Base-by-base conservation (phyloP, 805 yeast genomes). In the Barnettozyma sucrosica region DNA sequence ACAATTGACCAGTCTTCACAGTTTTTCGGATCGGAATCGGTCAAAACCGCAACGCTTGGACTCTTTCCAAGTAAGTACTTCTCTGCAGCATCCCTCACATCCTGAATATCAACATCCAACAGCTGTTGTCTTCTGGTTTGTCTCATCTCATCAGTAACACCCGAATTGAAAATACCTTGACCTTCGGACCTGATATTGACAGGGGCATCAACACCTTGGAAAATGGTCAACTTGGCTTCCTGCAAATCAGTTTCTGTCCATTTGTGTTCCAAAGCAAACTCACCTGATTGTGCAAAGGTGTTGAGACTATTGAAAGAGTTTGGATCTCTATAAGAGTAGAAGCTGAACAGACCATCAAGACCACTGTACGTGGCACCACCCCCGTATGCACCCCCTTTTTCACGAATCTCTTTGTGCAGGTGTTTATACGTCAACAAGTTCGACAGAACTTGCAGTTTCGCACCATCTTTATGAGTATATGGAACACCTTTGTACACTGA, bases 361-460 rank as follows among this genome's bases (percentile, higher is more conserved):
- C 92, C 89, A 62, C 83, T 86, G 63, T 83, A 93, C 7, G 77
- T 68, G 5, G 95, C 85, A 4, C 99, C 99, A 6, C 96, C 98
- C 7, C 99, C 99, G 62, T 93, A 93, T 0, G 99, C 99, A 50
- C 99, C 99, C 48, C 96, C 96, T 59, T 92, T 81, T 62, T 93
- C 99, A 55, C 99, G 78, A 34, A 93, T 81, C 53, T 89, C 96
- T 11, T 88, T 78, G 65, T 93, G 99, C 43, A 93, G 69, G 55
- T 86, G 79, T 59, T 85, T 87, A 66, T 84, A 90, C 0, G 96
- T 83, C 55, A 89, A 65, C 49, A 93, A 64, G 55, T 85, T 90
- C 1, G 97, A 76, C 41, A 93, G 71, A 0, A 93, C 79, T 65
- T 88, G 96, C 39, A 93, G 73, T 1, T 89, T 73, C 0, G 98